Conservation (phyloP, 1,139 yeast genomes). For the Eremothecium sinecaudum region DNA sequence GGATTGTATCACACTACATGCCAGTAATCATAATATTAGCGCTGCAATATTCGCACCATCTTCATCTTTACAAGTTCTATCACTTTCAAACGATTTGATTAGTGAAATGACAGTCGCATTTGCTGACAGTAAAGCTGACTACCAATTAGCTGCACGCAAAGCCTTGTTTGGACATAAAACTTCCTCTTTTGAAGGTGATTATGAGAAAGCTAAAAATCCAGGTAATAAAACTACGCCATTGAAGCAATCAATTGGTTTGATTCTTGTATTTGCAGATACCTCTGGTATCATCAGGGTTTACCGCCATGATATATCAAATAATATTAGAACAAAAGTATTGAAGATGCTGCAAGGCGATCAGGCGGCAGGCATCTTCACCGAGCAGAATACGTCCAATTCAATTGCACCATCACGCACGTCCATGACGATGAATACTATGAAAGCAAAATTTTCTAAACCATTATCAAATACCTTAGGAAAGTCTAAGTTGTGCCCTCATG, state of each 20-base stretch:
- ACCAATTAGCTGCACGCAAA: neutral
- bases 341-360: slow-evolving; percentile 14
- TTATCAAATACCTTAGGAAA: neutral
- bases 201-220: neutral
- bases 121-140: slow-evolving; percentile 3
- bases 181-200: neutral
- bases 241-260: slow-evolving; percentile 30
- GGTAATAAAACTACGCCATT: slow-evolving; percentile 11
- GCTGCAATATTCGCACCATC: slow-evolving; percentile 74
- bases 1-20: slow-evolving; percentile 61
- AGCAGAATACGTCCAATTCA: no score
- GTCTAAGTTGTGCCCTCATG: no score
- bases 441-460: neutral
- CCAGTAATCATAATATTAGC: slow-evolving; percentile 65
- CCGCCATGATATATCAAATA: slow-evolving; percentile 64
- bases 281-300: slow-evolving; percentile 66
- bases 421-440: neutral
- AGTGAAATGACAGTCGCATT: slow-evolving; percentile 47
- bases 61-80: slow-evolving; percentile 54
- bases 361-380: no score
- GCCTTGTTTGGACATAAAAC: neutral
- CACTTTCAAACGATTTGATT: slow-evolving; percentile 68
- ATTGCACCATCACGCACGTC: neutral
- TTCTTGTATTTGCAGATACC: slow-evolving; percentile 68
- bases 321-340: slow-evolving; percentile 31